Conservation (phyloP, 208 protist genomes). For the Entamoeba histolytica region DNA sequence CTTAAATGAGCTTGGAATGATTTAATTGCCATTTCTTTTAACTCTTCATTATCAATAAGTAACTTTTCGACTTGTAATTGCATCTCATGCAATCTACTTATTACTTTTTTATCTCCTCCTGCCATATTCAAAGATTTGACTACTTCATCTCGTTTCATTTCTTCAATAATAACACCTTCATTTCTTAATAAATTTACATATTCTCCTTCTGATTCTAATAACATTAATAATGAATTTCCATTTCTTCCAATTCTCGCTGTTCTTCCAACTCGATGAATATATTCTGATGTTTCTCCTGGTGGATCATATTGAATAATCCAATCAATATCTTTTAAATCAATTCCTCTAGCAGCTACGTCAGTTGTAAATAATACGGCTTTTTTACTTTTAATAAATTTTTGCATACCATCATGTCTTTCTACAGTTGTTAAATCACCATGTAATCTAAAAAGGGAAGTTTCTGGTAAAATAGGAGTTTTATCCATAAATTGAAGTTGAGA, state of each 20-base stretch:
- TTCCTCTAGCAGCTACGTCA: slow-evolving; percentile 54
- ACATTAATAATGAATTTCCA: slow-evolving; percentile 37
- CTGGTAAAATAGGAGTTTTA: background rate
- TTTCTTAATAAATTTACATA: slow-evolving; percentile 22
- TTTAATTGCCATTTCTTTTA: background rate
- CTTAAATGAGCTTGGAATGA: background rate
- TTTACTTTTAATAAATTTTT: background rate
- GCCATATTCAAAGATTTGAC: background rate
- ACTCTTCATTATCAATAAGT: background rate
- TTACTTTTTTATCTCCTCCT: background rate
- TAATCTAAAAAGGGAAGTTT: background rate
- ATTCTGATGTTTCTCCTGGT: background rate
- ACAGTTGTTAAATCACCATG: background rate
- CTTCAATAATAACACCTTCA: background rate
- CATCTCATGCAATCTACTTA: background rate
- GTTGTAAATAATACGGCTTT: slow-evolving; percentile 31
- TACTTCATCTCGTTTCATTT: background rate
- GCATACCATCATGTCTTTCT: background rate
- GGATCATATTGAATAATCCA: slow-evolving; percentile 21
- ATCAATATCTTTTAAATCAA: slow-evolving; percentile 43
- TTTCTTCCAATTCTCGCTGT: slow-evolving; percentile 25
- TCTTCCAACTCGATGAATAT: slow-evolving; percentile 6
- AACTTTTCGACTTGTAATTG: background rate
- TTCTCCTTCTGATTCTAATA: slow-evolving; percentile 28
- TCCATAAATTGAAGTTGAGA: background rate